Base-by-base conservation (phyloP, 2,329 filamentous ascomycete genomes). In the Talaromyces sp. region DNA sequence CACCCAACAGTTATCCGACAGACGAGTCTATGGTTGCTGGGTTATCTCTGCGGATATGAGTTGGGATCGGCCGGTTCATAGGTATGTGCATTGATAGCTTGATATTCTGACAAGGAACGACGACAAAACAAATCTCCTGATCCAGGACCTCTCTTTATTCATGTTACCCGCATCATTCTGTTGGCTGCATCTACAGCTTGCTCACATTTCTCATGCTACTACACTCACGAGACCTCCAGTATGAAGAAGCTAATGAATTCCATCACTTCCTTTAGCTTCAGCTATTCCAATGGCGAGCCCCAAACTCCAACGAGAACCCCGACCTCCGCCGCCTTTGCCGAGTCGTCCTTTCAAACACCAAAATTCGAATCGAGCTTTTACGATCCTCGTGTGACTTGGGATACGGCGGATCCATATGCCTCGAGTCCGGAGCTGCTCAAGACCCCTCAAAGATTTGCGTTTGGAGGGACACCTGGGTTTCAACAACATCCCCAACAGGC, bases 281-380 rank as follows among this genome's bases (percentile, higher is more conserved):
- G 69, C 73, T 77, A 77, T 70, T 73, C 77, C 60, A 74, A 75
- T 73, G 77, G 76, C 69, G 77, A 80, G 72, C 78, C 78, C 66
- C 77, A 79, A 65, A 80, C 78, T 62, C 78, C 78, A 8, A 80
- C 78, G 61, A 77, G 75, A 70, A 80, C 77, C 58, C 77, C 78
- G 35, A 75, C 75, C 11, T 67, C 72, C 50, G 42, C 39, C 14
- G 68, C 72, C 39, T 76, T 77, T 50, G 75, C 73, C 62, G 72
- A 77, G 63, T 65, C 70, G 46, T 68, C 77, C 58, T 79, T 80
- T 62, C 76, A 77, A 42, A 80, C 78, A 25, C 78, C 78, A 23
- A 80, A 79, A 66, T 76, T 79, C 66, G 78, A 80, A 67, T 79
- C 77, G 12, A 79, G 76, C 66, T 79, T 79, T 66, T 79, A 78